These are phyloP conservation scores for Arthroderma uncinatum DNA, from an alignment of 2,329 filamentous ascomycete species.

Conservation along the genomic window DNA sequence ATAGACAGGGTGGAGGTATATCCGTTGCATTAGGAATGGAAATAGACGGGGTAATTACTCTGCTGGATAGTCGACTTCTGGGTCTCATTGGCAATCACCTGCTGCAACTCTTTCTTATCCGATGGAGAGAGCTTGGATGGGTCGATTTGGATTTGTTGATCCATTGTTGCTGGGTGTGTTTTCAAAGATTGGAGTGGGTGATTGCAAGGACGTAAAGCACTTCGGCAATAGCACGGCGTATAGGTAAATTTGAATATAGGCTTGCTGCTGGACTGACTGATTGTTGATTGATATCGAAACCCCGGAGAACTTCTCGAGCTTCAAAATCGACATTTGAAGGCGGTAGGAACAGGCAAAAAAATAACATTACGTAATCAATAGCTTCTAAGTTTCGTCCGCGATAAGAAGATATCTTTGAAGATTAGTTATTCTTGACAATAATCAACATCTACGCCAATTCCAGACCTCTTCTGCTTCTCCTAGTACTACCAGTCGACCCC, in stretches of 20 bases:
- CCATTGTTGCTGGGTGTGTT: slow-evolving; percentile 21
- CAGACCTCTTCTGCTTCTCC: no score
- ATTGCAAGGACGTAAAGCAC: background rate
- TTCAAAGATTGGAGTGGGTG: background rate
- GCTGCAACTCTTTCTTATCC: slow-evolving; percentile 78
- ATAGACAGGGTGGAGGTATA: background rate
- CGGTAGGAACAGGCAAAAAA: background rate
- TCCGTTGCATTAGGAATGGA: background rate
- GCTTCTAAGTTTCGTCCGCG: background rate
- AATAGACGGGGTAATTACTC: slow-evolving; percentile 26
- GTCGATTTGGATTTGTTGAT: slow-evolving; percentile 41
- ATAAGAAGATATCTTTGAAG: background rate
- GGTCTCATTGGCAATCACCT: slow-evolving; percentile 72
- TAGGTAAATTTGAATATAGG: background rate
- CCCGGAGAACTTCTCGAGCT: background rate
- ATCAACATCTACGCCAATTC: no score
- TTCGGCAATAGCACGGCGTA: no score
- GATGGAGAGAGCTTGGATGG: slow-evolving; percentile 63
- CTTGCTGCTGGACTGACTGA: background rate
- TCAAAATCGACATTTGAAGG: background rate
- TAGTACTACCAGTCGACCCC: no score
- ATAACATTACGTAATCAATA: background rate
- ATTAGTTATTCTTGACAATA: no score
- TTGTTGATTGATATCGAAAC: background rate
- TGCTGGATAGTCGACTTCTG: slow-evolving; percentile 58